phyloP scores from a whole-genome alignment of 2,329 filamentous ascomycete genomes.

The Nemania sp. region DNA sequence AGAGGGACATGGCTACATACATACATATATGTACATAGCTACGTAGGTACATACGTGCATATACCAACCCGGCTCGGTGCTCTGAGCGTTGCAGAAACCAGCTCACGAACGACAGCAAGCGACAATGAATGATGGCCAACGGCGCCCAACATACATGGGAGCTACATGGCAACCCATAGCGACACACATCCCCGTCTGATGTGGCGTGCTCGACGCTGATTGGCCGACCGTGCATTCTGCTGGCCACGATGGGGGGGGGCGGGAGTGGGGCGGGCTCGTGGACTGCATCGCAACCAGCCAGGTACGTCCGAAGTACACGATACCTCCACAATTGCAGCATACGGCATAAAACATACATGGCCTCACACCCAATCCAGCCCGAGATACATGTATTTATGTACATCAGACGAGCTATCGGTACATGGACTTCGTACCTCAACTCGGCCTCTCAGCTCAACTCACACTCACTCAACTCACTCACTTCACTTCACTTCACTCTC shows the following conservation, averaged over 20 bases:
- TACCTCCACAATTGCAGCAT: no score
- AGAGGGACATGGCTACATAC: no score
- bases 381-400: neutral
- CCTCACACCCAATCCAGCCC: neutral
- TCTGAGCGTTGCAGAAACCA: conserved; percentile 22
- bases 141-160: conserved; percentile 23
- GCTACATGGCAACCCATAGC: conserved; percentile 12
- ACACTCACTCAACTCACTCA: neutral
- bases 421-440: no score
- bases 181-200: conserved; percentile 20
- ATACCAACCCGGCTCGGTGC: neutral
- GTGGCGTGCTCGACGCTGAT: conserved; percentile 21
- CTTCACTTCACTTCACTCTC: no score
- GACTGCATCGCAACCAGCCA: conserved; percentile 13
- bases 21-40: no score
- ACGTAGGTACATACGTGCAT: no score
- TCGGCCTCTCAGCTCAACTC: no score
- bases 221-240: conserved; percentile 22
- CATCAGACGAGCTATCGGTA: no score
- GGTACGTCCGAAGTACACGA: no score
- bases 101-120: conserved; percentile 30
- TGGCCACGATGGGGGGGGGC: conserved; percentile 29
- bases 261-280: conserved; percentile 16
- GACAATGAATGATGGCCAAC: conserved; percentile 7
- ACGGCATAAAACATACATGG: no score